Base-by-base conservation (phyloP, 495 filamentous ascomycete genomes). In the Podospora tetraspora region DNA sequence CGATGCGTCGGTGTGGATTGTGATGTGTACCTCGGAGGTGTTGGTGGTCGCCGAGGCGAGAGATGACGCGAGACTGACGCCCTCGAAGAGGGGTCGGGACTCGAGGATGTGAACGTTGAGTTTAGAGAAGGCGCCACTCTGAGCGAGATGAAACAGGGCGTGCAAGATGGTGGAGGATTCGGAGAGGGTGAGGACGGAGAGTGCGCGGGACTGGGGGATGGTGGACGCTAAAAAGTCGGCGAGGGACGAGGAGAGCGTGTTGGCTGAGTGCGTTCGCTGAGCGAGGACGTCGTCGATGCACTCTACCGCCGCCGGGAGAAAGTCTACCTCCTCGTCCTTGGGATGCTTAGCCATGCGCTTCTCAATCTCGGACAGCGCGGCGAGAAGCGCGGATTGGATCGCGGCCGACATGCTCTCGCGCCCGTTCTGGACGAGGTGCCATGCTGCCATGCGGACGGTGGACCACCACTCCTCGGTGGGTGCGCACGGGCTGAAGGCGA, bases 61-160 rank as follows among this genome's bases (percentile, higher is more conserved):
- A 0, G 79, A 79, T 1, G 80, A 79, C 2, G 85, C 84, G 29
- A 90, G 76, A 13, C 79, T 82, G 8, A 86, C 85, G 12, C 89
- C 89, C 77, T 92, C 89, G 69, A 79, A 89, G 8, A 87, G 79
- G 0, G 89, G 90, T 3, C 89, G 81, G 7, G 89, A 90, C 67
- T 91, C 89, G 1, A 91, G 79, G 23, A 91, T 75, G 4, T 79
- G 84, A 22, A 91, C 70, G 59, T 88, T 84, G 27, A 91, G 73
- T 4, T 70, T 62, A 3, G 69, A 58, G 29, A 76, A 68, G 7
- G 68, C 66, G 4, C 73, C 59, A 3, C 62, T 22, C 19, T 62
- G 30, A 12, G 73, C 64, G 16, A 76, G 70, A 23, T 71, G 69
- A 6, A 62, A 37, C 19, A 84, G 70, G 27, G 72, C 76, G 9